Conservation (phyloP, 1,284 basidiomycete species). For the Wallemia ichthyophaga region DNA sequence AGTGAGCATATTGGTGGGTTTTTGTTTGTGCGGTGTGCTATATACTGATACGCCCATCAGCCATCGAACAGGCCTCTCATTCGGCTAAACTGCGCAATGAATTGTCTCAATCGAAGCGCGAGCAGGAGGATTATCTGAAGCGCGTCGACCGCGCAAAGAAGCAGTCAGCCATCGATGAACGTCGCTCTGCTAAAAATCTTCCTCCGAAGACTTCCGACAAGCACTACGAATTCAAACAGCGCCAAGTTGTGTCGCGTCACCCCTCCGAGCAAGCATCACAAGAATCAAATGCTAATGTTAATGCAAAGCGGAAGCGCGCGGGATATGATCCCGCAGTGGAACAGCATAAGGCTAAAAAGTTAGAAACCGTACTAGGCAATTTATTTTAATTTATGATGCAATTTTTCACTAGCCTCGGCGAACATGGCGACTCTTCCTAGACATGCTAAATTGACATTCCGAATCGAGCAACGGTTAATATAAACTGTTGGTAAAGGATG, state of each 20-base stretch:
- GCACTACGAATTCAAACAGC: neutral
- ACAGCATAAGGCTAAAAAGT: neutral
- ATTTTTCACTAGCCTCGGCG: too few species aligned
- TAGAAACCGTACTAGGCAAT: neutral
- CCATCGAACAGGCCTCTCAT: constrained; percentile 31
- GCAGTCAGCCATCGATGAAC: neutral
- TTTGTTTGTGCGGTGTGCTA: neutral
- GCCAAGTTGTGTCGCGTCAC: too few species aligned
- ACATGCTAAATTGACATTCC: neutral
- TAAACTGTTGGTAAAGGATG: too few species aligned
- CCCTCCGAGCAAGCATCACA: too few species aligned
- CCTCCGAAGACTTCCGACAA: neutral
- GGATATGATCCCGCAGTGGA: neutral
- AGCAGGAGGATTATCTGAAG: constrained; percentile 74
- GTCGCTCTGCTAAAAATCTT: neutral
- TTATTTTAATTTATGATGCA: neutral
- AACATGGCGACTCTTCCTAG: neutral
- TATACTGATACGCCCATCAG: neutral
- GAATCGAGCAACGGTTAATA: neutral
- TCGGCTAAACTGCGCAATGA: constrained; percentile 64
- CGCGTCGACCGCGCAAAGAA: constrained; percentile 60
- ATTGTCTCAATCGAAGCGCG: constrained; percentile 53
- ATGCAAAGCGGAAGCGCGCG: neutral
- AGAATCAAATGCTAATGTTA: neutral
- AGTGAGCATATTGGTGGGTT: constrained; percentile 85